Evolutionary conservation across 495 filamentous ascomycete species (phyloP).

Genomic region (Hyaloscypha variabilis): DNA sequence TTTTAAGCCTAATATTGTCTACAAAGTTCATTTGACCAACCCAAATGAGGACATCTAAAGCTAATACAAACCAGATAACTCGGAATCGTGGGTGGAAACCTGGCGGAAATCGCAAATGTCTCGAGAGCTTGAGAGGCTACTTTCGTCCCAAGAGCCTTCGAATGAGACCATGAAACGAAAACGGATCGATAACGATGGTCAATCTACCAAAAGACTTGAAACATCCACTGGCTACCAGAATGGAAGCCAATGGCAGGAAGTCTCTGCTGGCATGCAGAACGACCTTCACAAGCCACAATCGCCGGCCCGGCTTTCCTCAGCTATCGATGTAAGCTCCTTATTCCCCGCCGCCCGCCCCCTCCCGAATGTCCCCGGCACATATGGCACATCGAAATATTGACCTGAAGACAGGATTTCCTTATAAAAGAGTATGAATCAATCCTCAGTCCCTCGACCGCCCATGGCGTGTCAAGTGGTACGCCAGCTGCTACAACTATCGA

Average conservation of each 20-base stretch:
- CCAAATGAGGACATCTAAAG: background rate
- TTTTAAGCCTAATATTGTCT: too few species aligned
- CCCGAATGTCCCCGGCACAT: background rate
- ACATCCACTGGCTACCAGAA: background rate
- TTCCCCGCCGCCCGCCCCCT: too few species aligned
- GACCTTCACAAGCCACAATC: constrained; percentile 1
- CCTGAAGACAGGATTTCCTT: background rate
- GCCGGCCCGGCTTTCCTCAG: background rate
- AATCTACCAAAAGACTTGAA: constrained; percentile 38
- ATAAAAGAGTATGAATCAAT: constrained; percentile 21
- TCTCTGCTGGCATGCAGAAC: background rate
- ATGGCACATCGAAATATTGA: background rate
- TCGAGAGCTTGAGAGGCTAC: constrained; percentile 54
- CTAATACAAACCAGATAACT: constrained; percentile 27
- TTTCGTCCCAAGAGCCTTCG: constrained; percentile 41
- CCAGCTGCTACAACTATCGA: constrained; percentile 36
- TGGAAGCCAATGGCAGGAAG: background rate
- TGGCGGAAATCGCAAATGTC: constrained; percentile 61
- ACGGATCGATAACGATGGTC: constrained; percentile 36
- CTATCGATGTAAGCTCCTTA: background rate
- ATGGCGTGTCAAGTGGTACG: constrained; percentile 36
- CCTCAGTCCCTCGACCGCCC: constrained; percentile 41
- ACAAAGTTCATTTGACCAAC: too few species aligned
- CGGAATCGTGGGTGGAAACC: constrained; percentile 56
- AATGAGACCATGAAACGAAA: constrained; percentile 31